Evolutionary conservation across 768 basidiomycete species (phyloP).

Genomic region (Podaxis sp.): DNA sequence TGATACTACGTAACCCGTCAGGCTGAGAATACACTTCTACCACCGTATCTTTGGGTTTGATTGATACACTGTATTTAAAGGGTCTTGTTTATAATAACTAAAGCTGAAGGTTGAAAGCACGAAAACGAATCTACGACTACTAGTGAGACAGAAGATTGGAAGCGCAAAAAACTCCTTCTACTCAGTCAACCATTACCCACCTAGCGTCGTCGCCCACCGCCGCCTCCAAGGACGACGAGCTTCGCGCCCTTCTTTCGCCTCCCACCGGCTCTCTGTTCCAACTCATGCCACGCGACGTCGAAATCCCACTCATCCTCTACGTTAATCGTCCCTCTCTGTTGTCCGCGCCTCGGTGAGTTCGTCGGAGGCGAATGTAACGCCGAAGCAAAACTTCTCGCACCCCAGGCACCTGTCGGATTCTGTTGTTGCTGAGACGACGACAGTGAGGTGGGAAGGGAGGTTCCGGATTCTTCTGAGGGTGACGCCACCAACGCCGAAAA

Average conservation of each 20-base stretch:
- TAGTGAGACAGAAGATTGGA: too few relatives aligned
- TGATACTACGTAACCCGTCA: background rate
- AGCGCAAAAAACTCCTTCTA: background rate
- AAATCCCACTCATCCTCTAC: slow-evolving; percentile 73
- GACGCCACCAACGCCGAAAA: slow-evolving; percentile 20
- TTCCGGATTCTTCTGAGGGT: background rate
- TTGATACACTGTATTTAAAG: background rate
- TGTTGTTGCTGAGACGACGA: slow-evolving; percentile 17
- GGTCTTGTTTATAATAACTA: background rate
- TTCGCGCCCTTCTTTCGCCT: slow-evolving; percentile 63
- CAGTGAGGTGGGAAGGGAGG: slow-evolving; percentile 12
- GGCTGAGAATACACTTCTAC: background rate
- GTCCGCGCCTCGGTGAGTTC: slow-evolving; percentile 24
- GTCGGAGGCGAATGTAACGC: slow-evolving; percentile 58
- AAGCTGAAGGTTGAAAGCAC: background rate
- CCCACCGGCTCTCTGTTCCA: slow-evolving; percentile 58
- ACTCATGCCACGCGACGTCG: slow-evolving; percentile 78
- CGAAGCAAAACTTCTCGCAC: slow-evolving; percentile 78
- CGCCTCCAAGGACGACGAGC: slow-evolving; percentile 72
- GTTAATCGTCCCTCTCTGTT: slow-evolving; percentile 32
- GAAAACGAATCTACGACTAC: too few relatives aligned
- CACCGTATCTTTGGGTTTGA: background rate
- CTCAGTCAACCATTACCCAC: background rate
- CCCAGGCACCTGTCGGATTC: slow-evolving; percentile 64
- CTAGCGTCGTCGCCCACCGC: slow-evolving; percentile 47